Base-by-base conservation (phyloP, 768 basidiomycete genomes). In the Boletus edulis region DNA sequence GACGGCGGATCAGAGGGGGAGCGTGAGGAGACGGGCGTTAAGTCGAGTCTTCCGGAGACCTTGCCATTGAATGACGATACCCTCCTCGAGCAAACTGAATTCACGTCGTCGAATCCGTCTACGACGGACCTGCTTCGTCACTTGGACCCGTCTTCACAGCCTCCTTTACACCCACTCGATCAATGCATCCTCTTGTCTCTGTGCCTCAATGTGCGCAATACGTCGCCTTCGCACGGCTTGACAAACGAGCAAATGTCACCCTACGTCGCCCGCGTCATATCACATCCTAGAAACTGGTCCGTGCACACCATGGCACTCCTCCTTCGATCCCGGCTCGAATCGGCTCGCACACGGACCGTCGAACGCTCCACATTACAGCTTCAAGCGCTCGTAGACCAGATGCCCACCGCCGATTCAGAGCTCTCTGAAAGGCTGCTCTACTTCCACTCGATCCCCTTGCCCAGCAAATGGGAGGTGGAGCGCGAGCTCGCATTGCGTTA, bases 241-340 rank as follows among this genome's bases (percentile, higher is more conserved):
- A 97, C 95, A 29, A 78, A 81, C 48, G 91, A 92, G 63, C 94
- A 98, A 67, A 95, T 98, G 89, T 70, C 84, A 3, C 90, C 97
- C 13, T 98, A 96, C 78, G 84, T 98, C 54, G 72, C 86, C 13
- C 89, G 96, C 37, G 92, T 98, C 37, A 82, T 98, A 60, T 77
- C 86, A 2, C 92, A 98, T 67, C 93, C 94, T 2, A 76, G 79
- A 52, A 98, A 98, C 70, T 99, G 97, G 97, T 89, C 93, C 6
- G 78, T 98, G 31, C 93, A 98, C 73, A 96, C 95, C 37, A 96
- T 95, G 85, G 95, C 94, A 29, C 85, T 98, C 49, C 82, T 99
- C 47, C 83, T 98, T 27, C 89, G 97, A 29, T 90, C 96, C 11
- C 84, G 97, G 8, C 85, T 97, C 54, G 96, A 99, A 70, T 81